Base-by-base conservation (phyloP, 2,329 filamentous ascomycete genomes). In the Sporothrix pallida region DNA sequence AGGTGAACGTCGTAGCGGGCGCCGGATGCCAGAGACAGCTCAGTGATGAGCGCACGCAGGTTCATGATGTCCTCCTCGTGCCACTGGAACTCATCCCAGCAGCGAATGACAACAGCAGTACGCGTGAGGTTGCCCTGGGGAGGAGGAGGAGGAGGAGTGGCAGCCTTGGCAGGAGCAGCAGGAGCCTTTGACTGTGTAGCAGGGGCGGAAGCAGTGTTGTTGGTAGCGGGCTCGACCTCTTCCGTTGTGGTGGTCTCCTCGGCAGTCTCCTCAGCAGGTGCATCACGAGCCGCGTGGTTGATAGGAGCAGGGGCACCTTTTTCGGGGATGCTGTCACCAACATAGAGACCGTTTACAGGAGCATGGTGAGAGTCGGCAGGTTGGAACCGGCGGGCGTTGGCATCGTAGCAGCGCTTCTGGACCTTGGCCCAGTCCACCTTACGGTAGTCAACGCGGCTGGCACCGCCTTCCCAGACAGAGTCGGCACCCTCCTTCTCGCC, bases 1-100 rank as follows among this genome's bases (percentile, higher is more conserved):
- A 97, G 87, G 79, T 97, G 93, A 3, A 97, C 89, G 77, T 96
- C 92, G 81, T 97, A 97, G 78, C 95, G 92, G 48, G 92, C 93
- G 31, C 94, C 93, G 5, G 93, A 95, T 70, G 92, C 91, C 73
- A 97, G 84, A 0, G 91, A 88, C 12, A 97, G 85, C 81, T 98
- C 95, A 26, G 91, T 89, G 79, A 98, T 94, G 82, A 97, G 89
- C 46, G 94, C 91, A 44, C 95, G 91, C 50, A 98, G 82, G 78
- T 94, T 93, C 81, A 95, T 89, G 68, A 95, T 86, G 79, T 96
- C 93, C 78, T 97, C 92, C 58, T 92, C 88, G 10, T 90, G 90
- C 86, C 94, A 98, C 9, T 89, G 78, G 77, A 92, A 97, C 77
- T 92, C 92, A 77, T 91, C 90, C 93, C 93, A 97, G 69, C 92